Conservation (phyloP, 1,284 basidiomycete genomes). For the Taiwanofungus camphoratus region DNA sequence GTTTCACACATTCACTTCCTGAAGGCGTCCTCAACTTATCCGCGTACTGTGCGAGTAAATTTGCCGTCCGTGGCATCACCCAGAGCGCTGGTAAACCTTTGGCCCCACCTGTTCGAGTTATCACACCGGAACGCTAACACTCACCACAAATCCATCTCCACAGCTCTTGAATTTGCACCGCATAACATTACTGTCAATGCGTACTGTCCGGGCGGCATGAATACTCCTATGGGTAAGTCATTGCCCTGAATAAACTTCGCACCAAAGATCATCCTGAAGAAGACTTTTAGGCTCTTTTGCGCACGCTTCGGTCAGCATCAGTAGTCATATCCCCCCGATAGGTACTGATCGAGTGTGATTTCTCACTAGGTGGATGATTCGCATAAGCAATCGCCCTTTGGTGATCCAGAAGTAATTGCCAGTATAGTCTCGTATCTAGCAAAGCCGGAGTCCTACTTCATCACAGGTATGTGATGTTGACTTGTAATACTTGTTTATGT, state of each 20-base stretch:
- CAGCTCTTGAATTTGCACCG: background rate
- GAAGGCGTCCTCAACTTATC: conserved; percentile 6
- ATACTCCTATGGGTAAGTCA: conserved; percentile 5
- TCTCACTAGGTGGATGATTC: too few relatives aligned
- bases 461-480: conserved; percentile 12
- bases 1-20: background rate
- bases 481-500: too few relatives aligned
- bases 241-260: too few relatives aligned
- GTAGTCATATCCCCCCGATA: too few relatives aligned
- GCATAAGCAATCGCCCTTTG: too few relatives aligned
- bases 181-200: conserved; percentile 5
- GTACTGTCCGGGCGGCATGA: conserved; percentile 2
- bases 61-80: conserved; percentile 20
- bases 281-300: too few relatives aligned
- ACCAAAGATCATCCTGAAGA: too few relatives aligned
- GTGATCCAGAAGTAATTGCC: conserved; percentile 7
- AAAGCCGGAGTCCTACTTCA: conserved; percentile 13
- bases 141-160: background rate
- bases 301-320: too few relatives aligned
- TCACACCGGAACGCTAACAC: background rate
- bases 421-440: conserved; percentile 14
- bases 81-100: conserved; percentile 1
- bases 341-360: too few relatives aligned
- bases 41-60: conserved; percentile 22
- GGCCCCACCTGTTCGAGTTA: background rate